These are phyloP conservation scores for Neofusicoccum kwambonambiense DNA, from an alignment of 2,329 filamentous ascomycete species.

Conservation along the genomic window DNA sequence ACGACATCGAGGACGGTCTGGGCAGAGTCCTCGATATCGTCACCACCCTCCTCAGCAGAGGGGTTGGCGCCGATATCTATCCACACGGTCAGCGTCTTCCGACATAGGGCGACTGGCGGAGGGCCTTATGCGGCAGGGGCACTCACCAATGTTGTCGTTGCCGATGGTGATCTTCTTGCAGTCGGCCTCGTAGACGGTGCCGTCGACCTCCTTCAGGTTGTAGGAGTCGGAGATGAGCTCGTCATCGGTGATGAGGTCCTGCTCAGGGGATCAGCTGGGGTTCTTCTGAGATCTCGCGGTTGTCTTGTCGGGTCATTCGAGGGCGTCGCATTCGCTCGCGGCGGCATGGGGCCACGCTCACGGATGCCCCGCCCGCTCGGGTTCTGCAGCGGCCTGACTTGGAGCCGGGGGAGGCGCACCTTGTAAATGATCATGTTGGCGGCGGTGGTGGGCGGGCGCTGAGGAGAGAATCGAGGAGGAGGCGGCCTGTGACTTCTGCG, in stretches of 20 bases:
- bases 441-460: constrained; percentile 21
- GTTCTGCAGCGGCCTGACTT: constrained; percentile 27
- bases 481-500: constrained; percentile 4
- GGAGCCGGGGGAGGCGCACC: constrained; percentile 40
- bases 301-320: constrained; percentile 15
- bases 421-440: constrained; percentile 59
- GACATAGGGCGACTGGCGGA: neutral
- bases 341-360: constrained; percentile 21
- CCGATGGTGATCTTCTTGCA: constrained; percentile 85
- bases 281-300: neutral
- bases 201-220: constrained; percentile 76
- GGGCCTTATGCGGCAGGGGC: neutral
- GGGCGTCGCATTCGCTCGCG: constrained; percentile 4
- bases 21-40: constrained; percentile 67
- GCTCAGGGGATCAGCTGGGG: constrained; percentile 20
- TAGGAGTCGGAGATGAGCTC: constrained; percentile 98
- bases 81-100: constrained; percentile 17
- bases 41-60: constrained; percentile 85
- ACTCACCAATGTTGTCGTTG: constrained; percentile 69
- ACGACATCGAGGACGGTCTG: constrained; percentile 89
- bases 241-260: constrained; percentile 89
- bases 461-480: constrained; percentile 19
- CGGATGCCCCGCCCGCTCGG: neutral
- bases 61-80: constrained; percentile 91
- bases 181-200: constrained; percentile 83